Base-by-base conservation (phyloP, 192 early-diverging fungal species). In the Dimargaris cristalligena region DNA sequence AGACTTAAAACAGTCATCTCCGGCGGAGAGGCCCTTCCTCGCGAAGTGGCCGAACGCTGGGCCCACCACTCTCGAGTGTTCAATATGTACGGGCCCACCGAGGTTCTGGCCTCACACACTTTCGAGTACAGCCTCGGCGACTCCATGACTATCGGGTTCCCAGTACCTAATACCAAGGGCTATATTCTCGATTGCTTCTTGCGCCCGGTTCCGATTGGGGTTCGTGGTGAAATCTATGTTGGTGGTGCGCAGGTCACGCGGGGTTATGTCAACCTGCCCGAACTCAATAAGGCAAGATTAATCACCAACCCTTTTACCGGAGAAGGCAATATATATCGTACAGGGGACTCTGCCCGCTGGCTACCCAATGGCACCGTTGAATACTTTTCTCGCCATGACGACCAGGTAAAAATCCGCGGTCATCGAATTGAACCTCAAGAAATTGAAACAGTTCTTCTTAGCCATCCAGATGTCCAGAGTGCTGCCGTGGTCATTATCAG, bases 221-320 rank as follows among this genome's bases (percentile, higher is more conserved):
- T 55, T 11, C 35, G 48, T 18, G 70, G 70, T 0, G 70, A 73
- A 38, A 34, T 73, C 2, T 64, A 65, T 31, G 64, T 67, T 44
- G 66, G 61, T 25, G 22, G 38, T 41, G 38, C 16, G 6, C 16
- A 16, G 8, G 38, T 41, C 38, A 41, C 38, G 8, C 38, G 38
- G 38, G 38, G 38, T 16, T 41, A 41, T 41, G 38, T 41, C 8
- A 41, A 41, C 38, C 38, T 6, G 8, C 38, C 38, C 16, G 38
- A 41, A 6, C 16, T 41, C 6, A 16, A 41, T 10, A 16, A 6
- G 6, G 38, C 38, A 41, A 41, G 8, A 10, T 16, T 41, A 10
- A 6, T 41, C 8, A 6, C 38, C 38, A 41, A 41, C 16, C 38
- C 38, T 6, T 41, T 41, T 16, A 41, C 38, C 38, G 38, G 38